These are phyloP conservation scores for Arthrobotrys iridis DNA, from an alignment of 2,329 filamentous ascomycete species.

Conservation along the genomic window DNA sequence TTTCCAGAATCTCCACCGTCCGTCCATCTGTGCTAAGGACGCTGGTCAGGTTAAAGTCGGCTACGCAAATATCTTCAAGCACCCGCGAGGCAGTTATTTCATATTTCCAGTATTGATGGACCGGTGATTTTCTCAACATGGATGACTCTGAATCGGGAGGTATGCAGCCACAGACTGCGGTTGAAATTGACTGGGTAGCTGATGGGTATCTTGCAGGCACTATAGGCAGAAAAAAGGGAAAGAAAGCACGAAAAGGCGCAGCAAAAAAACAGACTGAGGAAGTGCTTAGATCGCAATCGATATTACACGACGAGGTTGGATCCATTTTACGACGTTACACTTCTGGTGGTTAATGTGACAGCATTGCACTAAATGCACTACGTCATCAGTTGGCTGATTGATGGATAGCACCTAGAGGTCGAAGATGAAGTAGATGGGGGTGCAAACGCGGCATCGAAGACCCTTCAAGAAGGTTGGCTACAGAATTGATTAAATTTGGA, in stretches of 20 bases:
- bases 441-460: neutral
- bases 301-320: constrained; percentile 27
- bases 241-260: constrained; percentile 25
- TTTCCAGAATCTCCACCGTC: neutral
- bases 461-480: constrained; percentile 5
- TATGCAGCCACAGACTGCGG: neutral
- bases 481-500: neutral
- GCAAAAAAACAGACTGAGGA: constrained; percentile 25
- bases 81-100: neutral
- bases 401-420: constrained; percentile 2
- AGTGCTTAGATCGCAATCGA: constrained; percentile 5
- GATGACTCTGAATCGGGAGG: constrained; percentile 53
- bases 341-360: neutral
- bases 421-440: neutral
- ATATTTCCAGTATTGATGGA: constrained; percentile 23
- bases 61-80: neutral
- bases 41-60: neutral
- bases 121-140: constrained; percentile 27
- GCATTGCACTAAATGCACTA: neutral
- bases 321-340: neutral
- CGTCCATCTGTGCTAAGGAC: neutral
- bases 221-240: constrained; percentile 48
- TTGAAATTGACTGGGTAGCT: neutral
- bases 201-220: constrained; percentile 28
- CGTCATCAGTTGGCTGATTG: neutral